These are phyloP conservation scores for Blastomyces gilchristii DNA, from an alignment of 2,329 filamentous ascomycete species.

Conservation along the genomic window DNA sequence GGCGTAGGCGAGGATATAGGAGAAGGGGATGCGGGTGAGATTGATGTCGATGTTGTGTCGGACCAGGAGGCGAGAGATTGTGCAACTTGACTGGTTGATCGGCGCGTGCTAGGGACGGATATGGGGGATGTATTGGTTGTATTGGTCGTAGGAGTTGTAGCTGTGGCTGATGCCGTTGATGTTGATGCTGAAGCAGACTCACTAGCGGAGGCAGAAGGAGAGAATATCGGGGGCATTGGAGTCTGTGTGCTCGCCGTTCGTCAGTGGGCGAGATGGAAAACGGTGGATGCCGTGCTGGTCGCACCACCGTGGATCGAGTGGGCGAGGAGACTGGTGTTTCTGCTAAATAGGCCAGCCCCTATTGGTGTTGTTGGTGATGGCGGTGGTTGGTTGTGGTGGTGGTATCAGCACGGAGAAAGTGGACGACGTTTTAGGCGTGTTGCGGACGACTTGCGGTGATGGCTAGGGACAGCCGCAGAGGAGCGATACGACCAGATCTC, in stretches of 20 bases:
- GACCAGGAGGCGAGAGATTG: conserved; percentile 15
- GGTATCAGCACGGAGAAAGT: not conserved
- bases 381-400: not conserved
- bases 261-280: conserved; percentile 4
- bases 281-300: not conserved
- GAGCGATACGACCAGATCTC: no score
- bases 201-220: conserved; percentile 23
- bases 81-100: conserved; percentile 10
- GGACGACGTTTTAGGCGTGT: conserved; percentile 4
- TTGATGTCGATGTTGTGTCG: conserved; percentile 4
- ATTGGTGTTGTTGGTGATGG: conserved; percentile 8
- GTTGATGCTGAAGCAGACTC: conserved; percentile 14
- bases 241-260: conserved; percentile 15
- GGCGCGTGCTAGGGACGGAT: conserved; percentile 6
- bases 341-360: not conserved
- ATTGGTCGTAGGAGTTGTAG: conserved; percentile 11
- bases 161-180: not conserved
- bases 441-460: not conserved
- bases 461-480: not conserved
- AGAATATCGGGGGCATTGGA: conserved; percentile 32
- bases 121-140: conserved; percentile 9
- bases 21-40: not conserved
- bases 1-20: not conserved
- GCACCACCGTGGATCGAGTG: conserved; percentile 1
- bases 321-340: conserved; percentile 12